Evolutionary conservation across 768 basidiomycete species (phyloP), one percentile per base, ranked within the genome.

Genomic region (Amanita exitialis): DNA sequence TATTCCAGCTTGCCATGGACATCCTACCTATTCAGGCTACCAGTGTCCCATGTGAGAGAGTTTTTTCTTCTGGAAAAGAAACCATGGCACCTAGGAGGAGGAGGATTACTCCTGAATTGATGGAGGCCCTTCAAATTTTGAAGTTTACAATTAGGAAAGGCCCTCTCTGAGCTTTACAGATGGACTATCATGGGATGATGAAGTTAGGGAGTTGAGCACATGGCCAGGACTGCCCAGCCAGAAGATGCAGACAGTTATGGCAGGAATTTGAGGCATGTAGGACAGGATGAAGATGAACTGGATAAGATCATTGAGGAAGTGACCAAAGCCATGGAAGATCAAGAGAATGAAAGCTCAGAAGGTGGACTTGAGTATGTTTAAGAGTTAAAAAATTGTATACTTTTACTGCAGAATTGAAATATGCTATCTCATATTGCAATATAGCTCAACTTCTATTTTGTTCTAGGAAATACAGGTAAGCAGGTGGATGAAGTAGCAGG

Each of bases 21-120:
- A 47, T 60, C 18, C 56, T 69, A 1, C 61, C 64, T 0, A 63
- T 65, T 16, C 67, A 67, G 44, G 67, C 58, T 10, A 67, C 66
- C 10, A 54, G 66, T 9, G 66, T 68, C 0, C 64, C 64, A 20
- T 68, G 61, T 43, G 66, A 69, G 23, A 49, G 54, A 0, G 58
- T 65, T 2, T 68, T 66, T 41, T 65, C 65, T 4, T 67, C 65
- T 1, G 56, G 43, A 2, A 64, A 61, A 42, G 63, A 65, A 54
- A 68, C 64, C 0, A 62, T 56, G 15, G 61, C 66, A 6, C 38
- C 32, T 7, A 58, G 61, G 18, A 59, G 62, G 6, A 65, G 57
- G 27, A 48, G 57, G 3, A 58, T 66, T 9, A 52, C 39, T 0
- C 32, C 54, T 18, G 54, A 56, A 2, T 47, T 64, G 9, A 64